These are phyloP conservation scores for Penicillium roqueforti DNA, from an alignment of 495 filamentous ascomycete genomes.

Conservation along the genomic window DNA sequence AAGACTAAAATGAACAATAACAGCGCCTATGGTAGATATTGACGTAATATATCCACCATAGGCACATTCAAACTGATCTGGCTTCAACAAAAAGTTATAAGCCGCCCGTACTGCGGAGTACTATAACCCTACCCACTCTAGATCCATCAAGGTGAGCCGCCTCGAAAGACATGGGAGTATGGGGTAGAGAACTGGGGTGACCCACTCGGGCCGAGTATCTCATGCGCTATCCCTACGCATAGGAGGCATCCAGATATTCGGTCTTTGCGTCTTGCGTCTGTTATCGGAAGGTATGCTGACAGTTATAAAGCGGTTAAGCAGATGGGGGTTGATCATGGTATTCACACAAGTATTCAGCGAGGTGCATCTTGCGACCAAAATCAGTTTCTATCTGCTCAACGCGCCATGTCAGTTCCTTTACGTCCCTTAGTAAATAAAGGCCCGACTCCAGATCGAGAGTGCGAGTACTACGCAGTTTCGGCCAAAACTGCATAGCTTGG, in stretches of 20 bases:
- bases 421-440: background rate
- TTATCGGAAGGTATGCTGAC: background rate
- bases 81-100: background rate
- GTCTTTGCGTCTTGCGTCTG: constrained; percentile 1
- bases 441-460: constrained; percentile 5
- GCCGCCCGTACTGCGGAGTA: background rate
- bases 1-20: background rate
- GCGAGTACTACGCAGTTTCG: constrained; percentile 1
- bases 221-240: constrained; percentile 6
- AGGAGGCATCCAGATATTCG: constrained; percentile 6
- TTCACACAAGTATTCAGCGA: background rate
- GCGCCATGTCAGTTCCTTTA: background rate
- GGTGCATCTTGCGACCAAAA: background rate
- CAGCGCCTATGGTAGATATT: background rate
- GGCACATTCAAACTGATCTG: background rate
- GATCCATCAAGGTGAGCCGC: constrained; percentile 6
- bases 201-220: background rate
- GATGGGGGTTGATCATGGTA: background rate
- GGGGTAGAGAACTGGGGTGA: background rate
- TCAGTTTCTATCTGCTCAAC: background rate
- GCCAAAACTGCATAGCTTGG: constrained; percentile 4
- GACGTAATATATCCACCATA: background rate
- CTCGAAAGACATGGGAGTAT: constrained; percentile 2
- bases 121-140: background rate
- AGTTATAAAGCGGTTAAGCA: background rate